These are phyloP conservation scores for Naegleria lovaniensis DNA, from an alignment of 208 protist genomes.

Conservation along the genomic window DNA sequence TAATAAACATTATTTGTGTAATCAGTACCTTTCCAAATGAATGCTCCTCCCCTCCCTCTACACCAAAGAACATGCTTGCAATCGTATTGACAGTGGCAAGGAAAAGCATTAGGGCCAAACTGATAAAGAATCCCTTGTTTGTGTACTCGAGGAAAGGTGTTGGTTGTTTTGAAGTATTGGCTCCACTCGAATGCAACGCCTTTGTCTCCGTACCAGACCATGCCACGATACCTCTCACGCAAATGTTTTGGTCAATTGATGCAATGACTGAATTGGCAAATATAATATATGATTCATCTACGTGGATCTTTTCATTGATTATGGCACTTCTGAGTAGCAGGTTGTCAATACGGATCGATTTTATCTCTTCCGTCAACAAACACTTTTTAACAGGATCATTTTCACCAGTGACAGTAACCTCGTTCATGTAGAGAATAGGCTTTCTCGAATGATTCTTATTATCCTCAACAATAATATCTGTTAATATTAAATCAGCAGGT, in stretches of 20 bases:
- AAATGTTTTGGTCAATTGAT: background rate
- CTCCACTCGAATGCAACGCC: background rate
- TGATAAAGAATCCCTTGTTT: background rate
- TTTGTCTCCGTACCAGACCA: slow-evolving; percentile 6
- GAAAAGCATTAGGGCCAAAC: background rate
- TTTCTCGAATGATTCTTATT: background rate
- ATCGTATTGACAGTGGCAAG: background rate
- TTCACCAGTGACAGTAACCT: slow-evolving; percentile 9
- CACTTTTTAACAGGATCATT: background rate
- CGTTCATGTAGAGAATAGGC: background rate
- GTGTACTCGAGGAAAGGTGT: slow-evolving; percentile 15
- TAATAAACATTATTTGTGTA: slow-evolving; percentile 15
- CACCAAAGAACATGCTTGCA: background rate
- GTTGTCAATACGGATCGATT: background rate
- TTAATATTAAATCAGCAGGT: background rate
- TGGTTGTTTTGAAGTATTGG: background rate
- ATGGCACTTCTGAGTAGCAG: background rate
- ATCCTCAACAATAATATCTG: background rate
- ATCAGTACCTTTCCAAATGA: background rate
- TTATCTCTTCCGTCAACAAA: background rate
- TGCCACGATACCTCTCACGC: background rate
- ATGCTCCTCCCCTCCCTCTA: background rate
- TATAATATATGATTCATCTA: background rate
- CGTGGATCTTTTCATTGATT: background rate
- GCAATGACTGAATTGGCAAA: background rate